Conservation (phyloP, 2,329 filamentous ascomycete species). For the Cladophialophora yegresii region DNA sequence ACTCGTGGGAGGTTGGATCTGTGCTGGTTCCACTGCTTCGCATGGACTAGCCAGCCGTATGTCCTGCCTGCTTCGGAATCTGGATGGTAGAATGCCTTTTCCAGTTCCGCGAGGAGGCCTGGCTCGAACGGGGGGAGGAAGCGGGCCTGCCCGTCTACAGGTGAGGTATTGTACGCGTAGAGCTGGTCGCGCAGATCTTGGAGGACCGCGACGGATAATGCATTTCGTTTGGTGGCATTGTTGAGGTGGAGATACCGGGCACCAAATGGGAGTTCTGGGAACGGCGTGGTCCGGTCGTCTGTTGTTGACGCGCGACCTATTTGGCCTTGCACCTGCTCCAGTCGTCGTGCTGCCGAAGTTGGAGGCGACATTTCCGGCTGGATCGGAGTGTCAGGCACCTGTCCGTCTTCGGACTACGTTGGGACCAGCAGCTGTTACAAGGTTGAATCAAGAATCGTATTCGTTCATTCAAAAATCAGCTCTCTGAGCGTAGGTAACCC, state of each 20-base stretch:
- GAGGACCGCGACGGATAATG: neutral
- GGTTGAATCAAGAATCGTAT: neutral
- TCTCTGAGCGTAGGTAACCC: neutral
- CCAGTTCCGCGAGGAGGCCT: neutral
- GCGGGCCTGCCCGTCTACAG: neutral
- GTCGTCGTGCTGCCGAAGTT: neutral
- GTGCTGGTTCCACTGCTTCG: neutral
- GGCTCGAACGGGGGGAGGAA: neutral
- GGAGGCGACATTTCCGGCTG: neutral
- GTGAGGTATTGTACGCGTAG: neutral
- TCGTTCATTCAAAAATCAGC: neutral
- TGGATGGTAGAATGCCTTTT: neutral
- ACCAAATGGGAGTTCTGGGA: neutral
- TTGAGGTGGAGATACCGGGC: neutral
- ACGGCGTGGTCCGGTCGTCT: neutral
- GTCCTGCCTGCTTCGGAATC: neutral
- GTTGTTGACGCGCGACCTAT: neutral
- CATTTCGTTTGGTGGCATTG: neutral
- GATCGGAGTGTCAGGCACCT: neutral
- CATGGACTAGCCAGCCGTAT: neutral
- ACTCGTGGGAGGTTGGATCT: neutral
- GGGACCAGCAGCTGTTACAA: neutral
- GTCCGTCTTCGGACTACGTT: too few species aligned
- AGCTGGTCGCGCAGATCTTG: neutral
- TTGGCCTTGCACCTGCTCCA: neutral